A percentile compares a stretch with the other conserved stretches of the same genome.
Conservation (phyloP, 2,329 filamentous ascomycete species). For the Fusarium floridanum region DNA sequence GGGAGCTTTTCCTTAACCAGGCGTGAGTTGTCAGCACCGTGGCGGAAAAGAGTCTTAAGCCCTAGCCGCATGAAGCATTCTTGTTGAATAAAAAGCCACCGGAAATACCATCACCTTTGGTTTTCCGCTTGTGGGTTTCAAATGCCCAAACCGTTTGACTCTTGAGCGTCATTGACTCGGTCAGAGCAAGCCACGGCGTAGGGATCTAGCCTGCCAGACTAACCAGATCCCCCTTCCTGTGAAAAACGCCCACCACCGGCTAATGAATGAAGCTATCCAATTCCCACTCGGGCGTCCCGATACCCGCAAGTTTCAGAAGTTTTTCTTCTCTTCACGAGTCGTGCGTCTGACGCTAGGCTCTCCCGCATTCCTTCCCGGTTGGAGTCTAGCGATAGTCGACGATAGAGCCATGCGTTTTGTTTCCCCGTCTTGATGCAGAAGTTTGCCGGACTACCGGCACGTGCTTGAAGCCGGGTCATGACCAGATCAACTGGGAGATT, state of each 20-base stretch:
- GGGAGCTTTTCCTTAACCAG: neutral
- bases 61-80: neutral
- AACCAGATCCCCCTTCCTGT: constrained; percentile 7
- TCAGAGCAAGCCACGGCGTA: constrained; percentile 1
- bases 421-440: neutral
- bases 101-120: neutral
- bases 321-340: constrained; percentile 10
- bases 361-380: constrained; percentile 10
- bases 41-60: neutral
- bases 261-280: neutral
- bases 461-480: neutral
- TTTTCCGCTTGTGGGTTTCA: neutral
- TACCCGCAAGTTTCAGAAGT: constrained; percentile 17
- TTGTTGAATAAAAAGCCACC: neutral
- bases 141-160: neutral
- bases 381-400: neutral
- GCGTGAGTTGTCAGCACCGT: neutral
- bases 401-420: neutral
- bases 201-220: neutral
- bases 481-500: neutral
- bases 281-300: constrained; percentile 20
- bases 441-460: neutral
- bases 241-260: neutral
- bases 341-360: constrained; percentile 26
- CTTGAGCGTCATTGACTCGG: neutral